Evolutionary conservation across 768 basidiomycete species (phyloP).

Genomic region (Mycena metata): DNA sequence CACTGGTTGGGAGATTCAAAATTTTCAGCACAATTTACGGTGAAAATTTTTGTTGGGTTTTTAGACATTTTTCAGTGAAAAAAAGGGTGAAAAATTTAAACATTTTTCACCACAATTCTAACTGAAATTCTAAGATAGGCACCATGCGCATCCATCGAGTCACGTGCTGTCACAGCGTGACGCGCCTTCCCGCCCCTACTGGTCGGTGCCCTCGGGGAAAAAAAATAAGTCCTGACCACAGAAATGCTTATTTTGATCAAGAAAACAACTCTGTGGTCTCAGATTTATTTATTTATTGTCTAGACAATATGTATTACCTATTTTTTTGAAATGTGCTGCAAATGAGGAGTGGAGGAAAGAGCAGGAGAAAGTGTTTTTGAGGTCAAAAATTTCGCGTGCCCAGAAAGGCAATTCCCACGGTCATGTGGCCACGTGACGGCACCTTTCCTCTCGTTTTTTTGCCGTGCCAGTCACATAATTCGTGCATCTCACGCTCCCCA

Average conservation of each 20-base stretch:
- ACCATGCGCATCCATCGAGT: too few species aligned
- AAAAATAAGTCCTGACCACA: too few species aligned
- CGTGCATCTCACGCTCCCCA: background rate
- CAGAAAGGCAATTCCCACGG: background rate
- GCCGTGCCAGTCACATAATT: background rate
- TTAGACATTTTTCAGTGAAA: too few species aligned
- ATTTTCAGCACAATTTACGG: too few species aligned
- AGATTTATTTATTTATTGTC: background rate
- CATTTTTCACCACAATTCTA: too few species aligned
- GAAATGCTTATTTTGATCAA: constrained; percentile 3
- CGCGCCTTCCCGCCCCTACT: too few species aligned
- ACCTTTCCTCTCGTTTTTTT: background rate
- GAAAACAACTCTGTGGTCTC: background rate
- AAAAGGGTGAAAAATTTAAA: too few species aligned
- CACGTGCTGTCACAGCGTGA: too few species aligned
- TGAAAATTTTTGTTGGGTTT: too few species aligned
- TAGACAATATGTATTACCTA: background rate
- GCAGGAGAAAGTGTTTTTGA: background rate
- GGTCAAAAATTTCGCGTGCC: background rate
- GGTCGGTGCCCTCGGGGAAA: too few species aligned
- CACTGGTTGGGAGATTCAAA: too few species aligned
- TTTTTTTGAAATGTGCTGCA: background rate
- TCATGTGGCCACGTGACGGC: background rate
- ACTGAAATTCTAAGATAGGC: too few species aligned
- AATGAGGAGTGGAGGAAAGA: background rate